Conservation (phyloP, 805 yeast genomes). For the Cephaloascus fragrans region DNA sequence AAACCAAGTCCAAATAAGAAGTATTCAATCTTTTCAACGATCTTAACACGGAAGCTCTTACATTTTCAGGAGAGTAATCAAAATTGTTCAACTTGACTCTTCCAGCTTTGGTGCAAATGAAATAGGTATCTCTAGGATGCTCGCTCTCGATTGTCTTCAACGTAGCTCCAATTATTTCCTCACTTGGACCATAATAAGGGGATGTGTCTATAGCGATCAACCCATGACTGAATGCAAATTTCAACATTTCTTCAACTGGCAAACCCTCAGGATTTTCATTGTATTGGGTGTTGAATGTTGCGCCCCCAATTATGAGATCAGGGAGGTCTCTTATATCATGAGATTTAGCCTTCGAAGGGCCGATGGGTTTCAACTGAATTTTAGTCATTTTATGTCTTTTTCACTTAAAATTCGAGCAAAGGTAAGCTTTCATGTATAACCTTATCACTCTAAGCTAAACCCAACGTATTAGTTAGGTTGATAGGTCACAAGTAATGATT, state of each 20-base stretch:
- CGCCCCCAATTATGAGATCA: slow-evolving; percentile 76
- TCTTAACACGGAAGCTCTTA: slow-evolving; percentile 53
- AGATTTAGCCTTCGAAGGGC: background rate
- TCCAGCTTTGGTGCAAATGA: slow-evolving; percentile 81
- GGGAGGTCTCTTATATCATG: slow-evolving; percentile 24
- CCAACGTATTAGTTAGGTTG: background rate
- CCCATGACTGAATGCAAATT: slow-evolving; percentile 55
- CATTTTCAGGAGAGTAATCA: slow-evolving; percentile 57
- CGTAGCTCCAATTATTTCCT: slow-evolving; percentile 61
- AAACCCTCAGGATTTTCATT: slow-evolving; percentile 54
- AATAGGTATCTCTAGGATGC: slow-evolving; percentile 51
- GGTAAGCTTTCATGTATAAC: no score
- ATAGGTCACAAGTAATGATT: background rate
- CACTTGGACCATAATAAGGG: slow-evolving; percentile 90
- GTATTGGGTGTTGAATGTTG: slow-evolving; percentile 77
- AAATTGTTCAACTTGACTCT: slow-evolving; percentile 59
- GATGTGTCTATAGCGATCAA: slow-evolving; percentile 80
- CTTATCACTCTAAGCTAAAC: no score
- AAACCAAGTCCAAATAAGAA: slow-evolving; percentile 66
- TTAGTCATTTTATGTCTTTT: background rate
- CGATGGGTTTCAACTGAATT: background rate
- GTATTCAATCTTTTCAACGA: slow-evolving; percentile 62
- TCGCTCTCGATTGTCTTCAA: slow-evolving; percentile 20
- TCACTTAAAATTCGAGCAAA: no score
- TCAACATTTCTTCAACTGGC: slow-evolving; percentile 48